These are phyloP conservation scores for Microcyclosporella mali DNA, from an alignment of 2,329 filamentous ascomycete genomes.

Conservation along the genomic window DNA sequence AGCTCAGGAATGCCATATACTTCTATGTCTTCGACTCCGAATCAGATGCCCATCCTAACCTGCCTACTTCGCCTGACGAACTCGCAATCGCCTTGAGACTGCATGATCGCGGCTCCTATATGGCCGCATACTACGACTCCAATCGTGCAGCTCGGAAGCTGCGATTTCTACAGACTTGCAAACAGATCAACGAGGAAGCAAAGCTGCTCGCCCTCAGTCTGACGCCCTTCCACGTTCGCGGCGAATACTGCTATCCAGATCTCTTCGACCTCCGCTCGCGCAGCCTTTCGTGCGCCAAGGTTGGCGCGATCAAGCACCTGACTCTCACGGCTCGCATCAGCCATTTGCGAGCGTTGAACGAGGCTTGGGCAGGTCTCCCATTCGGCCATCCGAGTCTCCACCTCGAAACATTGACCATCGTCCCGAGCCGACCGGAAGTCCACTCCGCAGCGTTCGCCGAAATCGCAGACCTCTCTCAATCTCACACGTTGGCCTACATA, in stretches of 20 bases:
- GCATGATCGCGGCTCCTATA: constrained; percentile 7
- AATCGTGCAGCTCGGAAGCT: constrained; percentile 11
- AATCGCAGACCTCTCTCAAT: constrained; percentile 31
- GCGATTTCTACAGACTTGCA: constrained; percentile 19
- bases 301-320: constrained; percentile 29
- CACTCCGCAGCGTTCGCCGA: constrained; percentile 26
- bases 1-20: constrained; percentile 28
- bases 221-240: constrained; percentile 26
- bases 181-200: constrained; percentile 27
- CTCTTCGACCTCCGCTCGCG: constrained; percentile 23
- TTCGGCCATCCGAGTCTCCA: constrained; percentile 29
- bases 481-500: constrained; percentile 33
- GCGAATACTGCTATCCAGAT: constrained; percentile 22
- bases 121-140: constrained; percentile 4
- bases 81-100: constrained; percentile 13
- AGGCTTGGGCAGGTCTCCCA: constrained; percentile 30
- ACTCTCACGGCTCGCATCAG: constrained; percentile 29
- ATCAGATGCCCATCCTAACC: not conserved
- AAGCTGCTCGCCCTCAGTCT: constrained; percentile 28
- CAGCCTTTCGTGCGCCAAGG: constrained; percentile 16
- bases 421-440: constrained; percentile 29
- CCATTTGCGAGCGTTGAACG: constrained; percentile 31
- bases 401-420: constrained; percentile 29
- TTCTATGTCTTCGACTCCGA: constrained; percentile 21
- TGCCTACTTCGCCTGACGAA: constrained; percentile 6